Evolutionary conservation across 495 filamentous ascomycete genomes (phyloP), one percentile per base, ranked within the genome.

Genomic region (Penicillium desertorum): DNA sequence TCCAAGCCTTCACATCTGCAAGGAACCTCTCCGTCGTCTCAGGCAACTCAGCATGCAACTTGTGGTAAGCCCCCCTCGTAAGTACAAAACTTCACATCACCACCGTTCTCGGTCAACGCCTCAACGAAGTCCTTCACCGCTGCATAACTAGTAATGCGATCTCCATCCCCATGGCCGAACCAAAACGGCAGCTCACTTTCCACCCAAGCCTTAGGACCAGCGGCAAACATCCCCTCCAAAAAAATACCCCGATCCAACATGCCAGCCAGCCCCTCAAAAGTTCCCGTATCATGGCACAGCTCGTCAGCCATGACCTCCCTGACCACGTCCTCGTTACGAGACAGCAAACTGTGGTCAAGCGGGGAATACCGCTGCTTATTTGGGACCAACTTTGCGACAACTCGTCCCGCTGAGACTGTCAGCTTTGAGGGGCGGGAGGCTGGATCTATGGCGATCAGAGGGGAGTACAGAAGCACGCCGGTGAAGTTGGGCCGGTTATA

Each of bases 61-160:
- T 63, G 72, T 96, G 92, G 68, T 80, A 90, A 74, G 80, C 89
- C 6, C 89, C 89, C 92, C 45, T 89, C 86, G 65, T 93, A 96
- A 8, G 74, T 62, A 76, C 80, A 85, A 62, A 92, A 89, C 42
- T 72, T 76, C 65, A 82, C 86, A 67, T 96, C 89, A 54, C 78
- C 66, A 10, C 87, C 75, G 46, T 75, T 66, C 16, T 73, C 63
- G 39, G 54, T 59, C 43, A 82, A 73, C 49, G 65, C 47, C n/a
- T 82, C 81, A 56, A 81, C 82, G 67, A 87, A 87, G 53, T 66
- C 76, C 75, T 83, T 83, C 20, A 78, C 85, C 12, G 79, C 82
- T 11, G 81, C 71, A 61, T 78, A 88, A 60, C 80, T 82, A 3
- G 86, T 88, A 25, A 88, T 74, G 66, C 76, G 71, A 66, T 96